Percentiles rank a stretch among this genome's conserved stretches.
These are phyloP conservation scores for Zygosaccharomyces siamensis DNA, from an alignment of 805 yeast genomes.

Conservation along the genomic window DNA sequence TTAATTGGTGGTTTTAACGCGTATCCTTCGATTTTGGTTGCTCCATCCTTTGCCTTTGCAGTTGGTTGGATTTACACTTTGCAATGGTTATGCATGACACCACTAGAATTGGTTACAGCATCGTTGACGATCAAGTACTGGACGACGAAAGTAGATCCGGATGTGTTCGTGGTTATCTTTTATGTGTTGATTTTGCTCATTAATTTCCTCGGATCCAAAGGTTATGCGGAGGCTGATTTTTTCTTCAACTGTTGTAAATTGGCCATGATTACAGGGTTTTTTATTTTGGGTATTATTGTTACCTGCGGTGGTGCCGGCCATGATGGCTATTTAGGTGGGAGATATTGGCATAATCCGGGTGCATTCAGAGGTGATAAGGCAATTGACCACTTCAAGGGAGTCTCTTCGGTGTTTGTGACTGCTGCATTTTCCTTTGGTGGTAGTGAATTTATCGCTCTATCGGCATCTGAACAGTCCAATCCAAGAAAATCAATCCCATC, in stretches of 20 bases:
- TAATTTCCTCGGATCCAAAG: conserved; percentile 52
- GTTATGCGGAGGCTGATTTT: conserved; percentile 67
- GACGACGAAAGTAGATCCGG: conserved; percentile 47
- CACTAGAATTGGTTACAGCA: conserved; percentile 63
- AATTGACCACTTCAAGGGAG: conserved; percentile 52
- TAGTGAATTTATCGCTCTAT: conserved; percentile 59
- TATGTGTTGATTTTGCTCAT: conserved; percentile 46
- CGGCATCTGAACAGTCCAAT: conserved; percentile 65
- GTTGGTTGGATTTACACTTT: conserved; percentile 68
- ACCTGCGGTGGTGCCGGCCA: conserved; percentile 54
- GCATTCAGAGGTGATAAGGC: conserved; percentile 46
- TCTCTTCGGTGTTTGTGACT: conserved; percentile 56
- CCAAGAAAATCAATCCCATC: conserved; percentile 59
- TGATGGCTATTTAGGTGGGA: conserved; percentile 52
- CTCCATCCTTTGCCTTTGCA: conserved; percentile 66
- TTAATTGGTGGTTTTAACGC: conserved; percentile 56
- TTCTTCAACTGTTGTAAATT: conserved; percentile 55
- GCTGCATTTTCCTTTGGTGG: conserved; percentile 69
- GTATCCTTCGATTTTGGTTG: conserved; percentile 57
- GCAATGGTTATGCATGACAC: conserved; percentile 60
- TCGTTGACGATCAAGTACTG: conserved; percentile 53
- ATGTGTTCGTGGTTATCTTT: conserved; percentile 54
- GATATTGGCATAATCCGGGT: conserved; percentile 59
- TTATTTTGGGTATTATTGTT: conserved; percentile 53
- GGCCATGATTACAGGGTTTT: conserved; percentile 53